Evolutionary conservation across 805 yeast genomes (phyloP), one percentile per base, ranked within the genome.

Genomic region (Blastobotrys muscicola): DNA sequence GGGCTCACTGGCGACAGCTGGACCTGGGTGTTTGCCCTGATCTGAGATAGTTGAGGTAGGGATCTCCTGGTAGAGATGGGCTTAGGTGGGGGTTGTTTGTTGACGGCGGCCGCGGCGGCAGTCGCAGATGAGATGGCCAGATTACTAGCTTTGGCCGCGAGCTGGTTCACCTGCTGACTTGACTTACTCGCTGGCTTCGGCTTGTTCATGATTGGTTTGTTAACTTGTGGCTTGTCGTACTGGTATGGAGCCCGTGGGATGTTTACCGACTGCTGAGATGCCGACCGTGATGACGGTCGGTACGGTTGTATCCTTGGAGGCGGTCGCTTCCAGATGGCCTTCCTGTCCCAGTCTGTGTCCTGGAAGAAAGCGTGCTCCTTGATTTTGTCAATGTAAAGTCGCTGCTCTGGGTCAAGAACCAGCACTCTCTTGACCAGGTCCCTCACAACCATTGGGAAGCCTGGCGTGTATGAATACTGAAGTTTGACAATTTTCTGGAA

Each of bases 401-500:
- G 71, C 42, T 73, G 70, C 1, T 72, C 67, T 0, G 96, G 94
- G 47, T 85, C 80, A n/a, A 80, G 58, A 2, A 78, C 79, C 43
- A 92, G 67, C 14, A 92, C 69, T 29, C 72, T 74, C 41, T 73
- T 66, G 38, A 89, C 77, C 43, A 92, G 64, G 52, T 82, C 82
- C 36, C 83, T 73, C 1, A 86, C 72, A 45, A 66, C 56, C 33
- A 71, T 61, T 54, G 95, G 80, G 67, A 78, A 68, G 62, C 79
- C 74, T 57, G 74, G 69, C 4, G 84, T 84, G 66, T 82, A 85
- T 13, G 74, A 63, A 58, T 82, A 92, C 45, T 85, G 84, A 30
- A 82, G 68, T 37, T 74, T 74, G 39, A 89, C 85, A 55, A 92
- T 92, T 57, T 84, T 82, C 57, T 87, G 95, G 65, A 87, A 87